A percentile compares a stretch with the other conserved stretches of the same genome.
phyloP scores from a whole-genome alignment of 1,284 basidiomycete genomes.

The Leucoagaricus sp. region DNA sequence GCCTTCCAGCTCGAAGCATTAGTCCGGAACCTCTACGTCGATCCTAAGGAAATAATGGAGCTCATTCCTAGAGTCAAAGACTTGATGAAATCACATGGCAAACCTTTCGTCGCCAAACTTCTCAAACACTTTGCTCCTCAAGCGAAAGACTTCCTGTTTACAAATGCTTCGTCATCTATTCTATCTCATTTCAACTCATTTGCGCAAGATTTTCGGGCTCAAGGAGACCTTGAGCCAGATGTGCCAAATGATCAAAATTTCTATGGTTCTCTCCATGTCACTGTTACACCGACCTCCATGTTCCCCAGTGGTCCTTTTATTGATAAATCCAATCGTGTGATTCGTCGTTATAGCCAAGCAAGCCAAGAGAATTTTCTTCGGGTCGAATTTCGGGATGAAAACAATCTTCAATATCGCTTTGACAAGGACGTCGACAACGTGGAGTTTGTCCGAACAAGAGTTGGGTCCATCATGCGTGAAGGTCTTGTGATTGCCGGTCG shows the following conservation, averaged over 20 bases:
- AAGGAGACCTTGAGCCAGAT: constrained; percentile 21
- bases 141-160: constrained; percentile 30
- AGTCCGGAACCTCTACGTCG: constrained; percentile 40
- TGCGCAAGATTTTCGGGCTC: constrained; percentile 29
- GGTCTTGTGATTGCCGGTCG: constrained; percentile 53
- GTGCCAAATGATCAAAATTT: constrained; percentile 39
- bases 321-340: constrained; percentile 68
- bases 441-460: constrained; percentile 42
- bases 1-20: constrained; percentile 59
- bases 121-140: constrained; percentile 45
- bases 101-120: constrained; percentile 37
- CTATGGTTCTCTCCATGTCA: constrained; percentile 57
- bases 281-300: constrained; percentile 60
- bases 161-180: constrained; percentile 25
- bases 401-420: constrained; percentile 39
- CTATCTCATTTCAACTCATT: constrained; percentile 38
- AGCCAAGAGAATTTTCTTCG: constrained; percentile 61
- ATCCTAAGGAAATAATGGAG: constrained; percentile 47
- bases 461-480: constrained; percentile 42
- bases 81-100: constrained; percentile 32
- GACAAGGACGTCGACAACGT: constrained; percentile 52
- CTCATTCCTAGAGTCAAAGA: constrained; percentile 38
- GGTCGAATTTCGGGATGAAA: constrained; percentile 65
- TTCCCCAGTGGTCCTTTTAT: constrained; percentile 60
- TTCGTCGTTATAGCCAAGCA: constrained; percentile 46